Base-by-base conservation (phyloP, 2,329 filamentous ascomycete species). In the Penicillium sp. region DNA sequence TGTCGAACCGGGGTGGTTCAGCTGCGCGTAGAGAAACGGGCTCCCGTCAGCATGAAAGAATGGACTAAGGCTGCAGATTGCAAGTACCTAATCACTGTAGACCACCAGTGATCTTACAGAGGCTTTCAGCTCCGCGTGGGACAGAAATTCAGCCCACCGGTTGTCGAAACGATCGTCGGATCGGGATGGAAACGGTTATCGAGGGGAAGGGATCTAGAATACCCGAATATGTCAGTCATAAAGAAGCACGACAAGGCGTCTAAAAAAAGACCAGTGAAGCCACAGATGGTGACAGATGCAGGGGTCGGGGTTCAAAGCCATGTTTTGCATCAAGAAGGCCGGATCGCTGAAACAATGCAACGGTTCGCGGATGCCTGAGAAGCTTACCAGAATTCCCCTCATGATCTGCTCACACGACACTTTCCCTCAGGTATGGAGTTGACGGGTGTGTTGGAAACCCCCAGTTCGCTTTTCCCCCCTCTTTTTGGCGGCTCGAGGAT, bases 231-330 rank as follows among this genome's bases (percentile, higher is more conserved):
- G 49, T 63, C 54, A 65, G 56, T 58, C 35, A 54, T 60, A 33
- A 37, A 51, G 45, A 31, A 35, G 22, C 43, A 47, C 23, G 27
- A 43, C 26, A 49, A 33, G 18, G 41, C 18, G 46, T 52, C 56
- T 43, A 56, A 60, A 63, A 62, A 62, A 64, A 61, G 54, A 58
- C 53, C 47, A 55, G 60, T 58, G 54, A 60, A 59, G 58, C 61
- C 58, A 49, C 54, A 57, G 49, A 40, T 45, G 50, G 53, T 59
- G 57, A 54, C 56, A 59, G 61, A 64, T 56, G 61, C 59, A 65
- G 57, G 61, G 57, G 52, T 51, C 55, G 60, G 57, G 53, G 53
- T 51, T 55, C 47, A 58, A 61, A 55, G 55, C 48, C 56, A 51
- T 54, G 56, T 58, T 52, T 57, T 64, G 57, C 53, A 55, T 58